These are phyloP conservation scores for Ustilago loliicola DNA, from an alignment of 1,284 basidiomycete species.

Conservation along the genomic window DNA sequence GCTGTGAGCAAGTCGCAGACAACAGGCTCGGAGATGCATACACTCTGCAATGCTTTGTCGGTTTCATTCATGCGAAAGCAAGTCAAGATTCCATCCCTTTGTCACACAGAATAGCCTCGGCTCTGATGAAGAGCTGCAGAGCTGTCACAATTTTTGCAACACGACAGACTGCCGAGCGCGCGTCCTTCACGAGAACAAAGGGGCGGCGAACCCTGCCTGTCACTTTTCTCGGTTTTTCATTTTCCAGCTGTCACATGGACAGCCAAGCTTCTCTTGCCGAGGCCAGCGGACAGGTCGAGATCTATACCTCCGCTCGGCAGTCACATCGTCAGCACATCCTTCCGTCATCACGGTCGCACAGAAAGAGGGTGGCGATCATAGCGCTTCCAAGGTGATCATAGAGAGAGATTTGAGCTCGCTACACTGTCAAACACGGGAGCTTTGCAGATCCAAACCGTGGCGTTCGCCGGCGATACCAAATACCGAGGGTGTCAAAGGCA, in stretches of 20 bases:
- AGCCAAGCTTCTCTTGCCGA: constrained; percentile 7
- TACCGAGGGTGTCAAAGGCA: background rate
- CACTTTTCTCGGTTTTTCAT: constrained; percentile 5
- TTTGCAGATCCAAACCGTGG: constrained; percentile 8
- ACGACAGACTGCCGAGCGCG: background rate
- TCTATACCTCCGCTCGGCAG: background rate
- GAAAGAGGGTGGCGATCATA: constrained; percentile 10
- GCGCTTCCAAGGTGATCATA: constrained; percentile 8
- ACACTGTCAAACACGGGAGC: constrained; percentile 7
- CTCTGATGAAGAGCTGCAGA: constrained; percentile 7
- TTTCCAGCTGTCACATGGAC: constrained; percentile 19
- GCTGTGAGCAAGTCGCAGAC: background rate
- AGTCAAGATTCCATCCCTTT: constrained; percentile 6
- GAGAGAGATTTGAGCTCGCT: constrained; percentile 6
- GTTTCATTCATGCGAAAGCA: constrained; percentile 4
- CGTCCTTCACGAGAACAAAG: constrained; percentile 9
- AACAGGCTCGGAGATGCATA: constrained; percentile 9
- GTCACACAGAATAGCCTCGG: background rate
- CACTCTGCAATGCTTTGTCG: constrained; percentile 7
- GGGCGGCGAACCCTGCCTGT: background rate
- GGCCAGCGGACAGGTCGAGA: background rate
- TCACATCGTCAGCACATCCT: background rate
- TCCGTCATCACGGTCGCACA: background rate
- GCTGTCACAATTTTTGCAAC: constrained; percentile 9
- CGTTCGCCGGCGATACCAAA: background rate